Conservation (phyloP, 176 grass and related monocot genomes). For the Hordeum marinum region DNA sequence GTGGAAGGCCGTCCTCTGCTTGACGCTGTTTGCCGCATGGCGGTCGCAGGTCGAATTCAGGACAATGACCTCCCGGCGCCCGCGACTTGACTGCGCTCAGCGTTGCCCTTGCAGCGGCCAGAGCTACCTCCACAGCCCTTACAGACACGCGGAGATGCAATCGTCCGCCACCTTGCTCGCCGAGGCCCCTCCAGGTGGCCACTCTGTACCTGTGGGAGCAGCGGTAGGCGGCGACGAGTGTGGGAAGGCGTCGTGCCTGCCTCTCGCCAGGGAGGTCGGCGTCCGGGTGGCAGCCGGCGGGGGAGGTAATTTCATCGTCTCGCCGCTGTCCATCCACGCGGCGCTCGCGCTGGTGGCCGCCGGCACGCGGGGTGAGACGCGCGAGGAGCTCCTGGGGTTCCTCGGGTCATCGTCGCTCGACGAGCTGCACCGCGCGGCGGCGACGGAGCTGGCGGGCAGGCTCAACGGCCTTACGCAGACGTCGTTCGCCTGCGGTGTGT, state of each 20-base stretch:
- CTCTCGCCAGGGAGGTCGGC: background rate
- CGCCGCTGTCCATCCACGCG: background rate
- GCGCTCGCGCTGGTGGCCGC: background rate
- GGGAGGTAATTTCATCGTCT: background rate
- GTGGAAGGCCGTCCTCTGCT: background rate
- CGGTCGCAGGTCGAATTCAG: background rate
- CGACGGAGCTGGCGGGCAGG: background rate
- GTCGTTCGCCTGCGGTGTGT: background rate
- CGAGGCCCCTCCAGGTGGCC: background rate
- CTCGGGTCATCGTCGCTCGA: background rate
- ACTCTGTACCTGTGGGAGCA: background rate
- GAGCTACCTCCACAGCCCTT: background rate
- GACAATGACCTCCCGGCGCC: background rate
- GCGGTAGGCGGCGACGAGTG: background rate
- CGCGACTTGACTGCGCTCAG: background rate
- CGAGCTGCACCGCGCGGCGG: background rate
- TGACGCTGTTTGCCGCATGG: background rate
- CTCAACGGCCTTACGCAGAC: background rate
- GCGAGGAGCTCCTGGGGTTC: background rate
- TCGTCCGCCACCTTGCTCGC: background rate
- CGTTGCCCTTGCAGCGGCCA: background rate
- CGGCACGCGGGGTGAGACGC: background rate
- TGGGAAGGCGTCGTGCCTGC: background rate
- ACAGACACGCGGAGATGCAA: background rate
- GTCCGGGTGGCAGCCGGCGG: background rate